Evolutionary conservation across 192 early-diverging fungal species (phyloP), one percentile per base, ranked within the genome.

Genomic region (Rhizoclosmatium sp.): DNA sequence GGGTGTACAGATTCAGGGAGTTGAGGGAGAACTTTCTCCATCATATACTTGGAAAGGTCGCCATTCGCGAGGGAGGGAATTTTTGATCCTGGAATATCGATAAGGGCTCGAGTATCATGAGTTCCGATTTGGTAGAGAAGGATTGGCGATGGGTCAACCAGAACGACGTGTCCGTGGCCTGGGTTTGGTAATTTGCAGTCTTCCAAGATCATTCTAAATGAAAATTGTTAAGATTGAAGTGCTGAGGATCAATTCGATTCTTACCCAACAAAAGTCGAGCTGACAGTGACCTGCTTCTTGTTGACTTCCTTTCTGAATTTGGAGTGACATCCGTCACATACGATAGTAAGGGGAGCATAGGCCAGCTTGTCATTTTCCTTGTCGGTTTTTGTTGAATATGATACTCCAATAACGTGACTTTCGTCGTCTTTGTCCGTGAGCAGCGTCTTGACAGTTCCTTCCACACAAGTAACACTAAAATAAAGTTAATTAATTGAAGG

Each of bases 251-350:
- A 76, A 2, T 2, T 73, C 47, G 58, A 67, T 44, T 10, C 75
- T 65, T 89, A 93, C 90, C 93, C 93, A 41, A 93, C 92, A 82
- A 94, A 94, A 70, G 94, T 86, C 0, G 90, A 91, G 59, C 87
- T 89, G 40, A 82, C 88, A 1, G 65, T 66, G 31, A 91, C 87
- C 16, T 86, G 79, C 68, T 84, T 90, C 0, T 78, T 62, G 54
- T 90, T 89, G 64, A 89, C 85, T 42, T 94, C 86, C 71, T 93
- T 95, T 49, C 97, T 88, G 82, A 97, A 99, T 83, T 95, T 96
- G 75, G 96, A 97, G 68, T 95, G 94, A 78, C 93, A 93, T n/a
- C 97, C 97, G 81, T 99, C 97, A 31, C 92, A 93, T 31, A 99
- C 92, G 74, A 97, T 86, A 1, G 93, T 94, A 16, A 97, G 85